A percentile compares a stretch with the other conserved stretches of the same genome.
These are phyloP conservation scores for Cyberlindnera maritima DNA, from an alignment of 805 yeast species.

Conservation along the genomic window DNA sequence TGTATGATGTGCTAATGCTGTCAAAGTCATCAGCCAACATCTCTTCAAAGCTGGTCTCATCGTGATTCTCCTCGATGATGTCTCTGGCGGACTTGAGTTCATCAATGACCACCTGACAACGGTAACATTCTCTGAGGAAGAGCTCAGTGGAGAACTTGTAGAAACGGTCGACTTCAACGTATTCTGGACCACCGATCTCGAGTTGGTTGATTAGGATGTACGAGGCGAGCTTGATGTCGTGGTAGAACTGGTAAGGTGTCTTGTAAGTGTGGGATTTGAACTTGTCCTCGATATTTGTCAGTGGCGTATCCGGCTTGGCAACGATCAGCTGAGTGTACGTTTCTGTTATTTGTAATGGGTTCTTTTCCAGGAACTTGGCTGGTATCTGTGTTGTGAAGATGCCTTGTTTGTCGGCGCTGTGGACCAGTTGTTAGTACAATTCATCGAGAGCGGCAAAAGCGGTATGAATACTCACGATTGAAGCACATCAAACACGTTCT, in stretches of 20 bases:
- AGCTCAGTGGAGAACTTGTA: conserved; percentile 62
- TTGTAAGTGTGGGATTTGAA: conserved; percentile 38
- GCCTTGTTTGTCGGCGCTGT: conserved; percentile 17
- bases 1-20: conserved; percentile 52
- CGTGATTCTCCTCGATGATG: conserved; percentile 12
- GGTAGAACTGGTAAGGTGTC: conserved; percentile 53
- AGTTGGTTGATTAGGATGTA: conserved; percentile 45
- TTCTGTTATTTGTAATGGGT: conserved; percentile 18
- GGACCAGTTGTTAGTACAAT: conserved; percentile 4
- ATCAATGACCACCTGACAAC: conserved; percentile 29
- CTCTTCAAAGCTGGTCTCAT: conserved; percentile 30
- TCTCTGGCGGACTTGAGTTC: conserved; percentile 9
- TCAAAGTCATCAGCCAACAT: conserved; percentile 56
- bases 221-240: conserved; percentile 61
- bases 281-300: conserved; percentile 44
- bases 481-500: conserved; percentile 4
- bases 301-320: conserved; percentile 9
- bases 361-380: conserved; percentile 14
- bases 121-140: conserved; percentile 56
- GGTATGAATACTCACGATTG: conserved; percentile 1
- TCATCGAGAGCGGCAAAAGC: neutral
- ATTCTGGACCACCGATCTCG: conserved; percentile 47
- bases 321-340: conserved; percentile 10
- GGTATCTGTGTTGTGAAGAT: conserved; percentile 22
- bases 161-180: conserved; percentile 56